Conservation (phyloP, 352 stramenopile genomes). For the Phytophthora rubi region DNA sequence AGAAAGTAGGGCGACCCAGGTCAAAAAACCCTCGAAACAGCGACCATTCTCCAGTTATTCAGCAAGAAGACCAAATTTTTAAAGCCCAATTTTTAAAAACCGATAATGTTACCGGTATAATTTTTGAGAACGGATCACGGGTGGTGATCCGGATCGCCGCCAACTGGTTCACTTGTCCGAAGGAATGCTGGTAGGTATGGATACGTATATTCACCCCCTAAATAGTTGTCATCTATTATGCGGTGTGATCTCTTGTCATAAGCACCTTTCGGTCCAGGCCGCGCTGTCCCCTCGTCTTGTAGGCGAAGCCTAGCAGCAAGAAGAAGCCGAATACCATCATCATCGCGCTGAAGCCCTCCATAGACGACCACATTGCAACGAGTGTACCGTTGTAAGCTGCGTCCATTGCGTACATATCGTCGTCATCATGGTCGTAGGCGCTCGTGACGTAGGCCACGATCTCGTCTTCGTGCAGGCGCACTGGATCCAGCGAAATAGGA, state of each 20-base stretch:
- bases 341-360: slow-evolving; percentile 48
- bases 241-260: slow-evolving; percentile 30
- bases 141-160: too few species aligned
- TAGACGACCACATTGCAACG: slow-evolving; percentile 44
- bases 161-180: neutral
- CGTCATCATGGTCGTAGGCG: slow-evolving; percentile 58
- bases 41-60: too few species aligned
- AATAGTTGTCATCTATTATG: slow-evolving; percentile 7
- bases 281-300: slow-evolving; percentile 36
- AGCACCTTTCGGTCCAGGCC: slow-evolving; percentile 21
- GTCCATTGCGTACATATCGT: slow-evolving; percentile 57
- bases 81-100: too few species aligned
- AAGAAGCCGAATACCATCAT: slow-evolving; percentile 40
- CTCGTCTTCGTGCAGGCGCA: slow-evolving; percentile 52
- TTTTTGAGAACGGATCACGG: too few species aligned
- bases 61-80: too few species aligned
- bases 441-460: slow-evolving; percentile 62
- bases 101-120: too few species aligned
- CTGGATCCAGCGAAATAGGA: slow-evolving; percentile 53
- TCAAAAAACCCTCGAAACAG: too few species aligned
- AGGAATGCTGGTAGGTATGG: slow-evolving; percentile 17
- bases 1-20: too few species aligned
- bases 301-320: slow-evolving; percentile 31
- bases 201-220: neutral
- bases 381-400: slow-evolving; percentile 51